Base-by-base conservation (phyloP, 495 filamentous ascomycete species). In the Cercophora samala region DNA sequence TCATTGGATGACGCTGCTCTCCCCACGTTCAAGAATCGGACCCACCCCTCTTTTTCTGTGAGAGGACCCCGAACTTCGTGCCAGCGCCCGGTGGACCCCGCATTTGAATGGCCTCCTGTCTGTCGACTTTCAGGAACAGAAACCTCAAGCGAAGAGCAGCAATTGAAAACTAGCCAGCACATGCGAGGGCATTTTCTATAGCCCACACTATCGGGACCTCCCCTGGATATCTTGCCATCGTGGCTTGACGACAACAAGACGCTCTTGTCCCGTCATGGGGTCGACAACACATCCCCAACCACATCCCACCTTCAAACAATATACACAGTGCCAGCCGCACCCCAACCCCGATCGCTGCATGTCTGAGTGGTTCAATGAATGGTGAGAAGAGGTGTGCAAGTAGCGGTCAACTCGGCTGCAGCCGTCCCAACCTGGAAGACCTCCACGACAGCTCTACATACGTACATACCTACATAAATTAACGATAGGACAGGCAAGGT, bases 1-100 rank as follows among this genome's bases (percentile, higher is more conserved):
- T 68, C 53, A 70, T 69, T 69, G 68, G 68, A 29, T 56, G 60
- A 65, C 23, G 29, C 58, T 46, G 37, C 37, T 46, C 37, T 46
- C 37, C 37, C 37, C 37, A 46, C 37, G 37, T 46, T 46, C 37
- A 1, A 9, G 13, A 46, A 46, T 46, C 37, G 37, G 37, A 18
- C 37, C 37, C 37, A 46, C 11, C 37, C 37, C n/a, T 63, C 51
- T 25, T 62, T 8, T 24, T 52, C 24, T 51, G 19, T 17, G 26
- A 3, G 18, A 29, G 66, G 54, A 63, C 42, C 32, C 66, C 32
- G 55, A 46, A 46, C 37, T 46, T 46, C 37, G 37, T 46, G 37
- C 37, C 37, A 46, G 37, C 37, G 15, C 9, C 37, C 9, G 37
- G 37, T 46, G 37, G 37, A 55, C 64, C 64, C 64, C 46, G 58